Evolutionary conservation across 1,284 basidiomycete genomes (phyloP).

Genomic region (Coriolopsis trogii): DNA sequence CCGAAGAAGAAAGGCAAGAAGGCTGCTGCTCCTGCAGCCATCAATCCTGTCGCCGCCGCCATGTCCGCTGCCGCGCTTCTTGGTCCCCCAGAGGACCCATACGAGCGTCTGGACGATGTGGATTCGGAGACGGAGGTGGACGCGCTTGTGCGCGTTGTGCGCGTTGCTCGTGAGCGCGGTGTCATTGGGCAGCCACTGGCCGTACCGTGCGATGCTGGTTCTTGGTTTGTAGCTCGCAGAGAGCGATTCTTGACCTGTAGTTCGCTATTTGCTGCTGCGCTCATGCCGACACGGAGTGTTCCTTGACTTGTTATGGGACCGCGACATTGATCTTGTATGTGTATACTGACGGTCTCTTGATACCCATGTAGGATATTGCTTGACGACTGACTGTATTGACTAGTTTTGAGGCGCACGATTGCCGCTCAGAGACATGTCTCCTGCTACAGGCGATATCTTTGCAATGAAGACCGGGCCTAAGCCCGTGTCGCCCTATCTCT

Average conservation of each 20-base stretch:
- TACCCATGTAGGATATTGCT: too few species aligned
- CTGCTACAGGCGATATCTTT: too few species aligned
- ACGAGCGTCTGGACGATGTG: conserved; percentile 77
- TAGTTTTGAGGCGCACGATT: too few species aligned
- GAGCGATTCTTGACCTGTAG: conserved; percentile 71
- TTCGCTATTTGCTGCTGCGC: conserved; percentile 62
- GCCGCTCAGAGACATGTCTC: too few species aligned
- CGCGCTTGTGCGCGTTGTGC: conserved; percentile 54
- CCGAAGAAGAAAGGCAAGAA: conserved; percentile 58
- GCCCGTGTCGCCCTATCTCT: too few species aligned
- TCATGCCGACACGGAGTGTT: conserved; percentile 38
- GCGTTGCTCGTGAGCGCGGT: conserved; percentile 57
- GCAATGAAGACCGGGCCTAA: too few species aligned
- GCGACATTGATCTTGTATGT: too few species aligned
- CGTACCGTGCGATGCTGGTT: conserved; percentile 49
- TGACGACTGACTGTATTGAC: too few species aligned
- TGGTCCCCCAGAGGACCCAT: conserved; percentile 53
- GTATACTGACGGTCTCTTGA: too few species aligned
- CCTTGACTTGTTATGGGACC: too few species aligned
- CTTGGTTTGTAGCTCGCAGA: conserved; percentile 79
- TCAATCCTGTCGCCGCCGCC: conserved; percentile 37
- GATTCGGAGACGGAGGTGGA: conserved; percentile 79
- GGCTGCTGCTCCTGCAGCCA: conserved; percentile 38
- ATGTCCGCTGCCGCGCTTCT: conserved; percentile 29
- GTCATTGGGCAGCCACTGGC: conserved; percentile 52